These are phyloP conservation scores for Terfezia claveryi DNA, from an alignment of 495 filamentous ascomycete species.

Conservation along the genomic window DNA sequence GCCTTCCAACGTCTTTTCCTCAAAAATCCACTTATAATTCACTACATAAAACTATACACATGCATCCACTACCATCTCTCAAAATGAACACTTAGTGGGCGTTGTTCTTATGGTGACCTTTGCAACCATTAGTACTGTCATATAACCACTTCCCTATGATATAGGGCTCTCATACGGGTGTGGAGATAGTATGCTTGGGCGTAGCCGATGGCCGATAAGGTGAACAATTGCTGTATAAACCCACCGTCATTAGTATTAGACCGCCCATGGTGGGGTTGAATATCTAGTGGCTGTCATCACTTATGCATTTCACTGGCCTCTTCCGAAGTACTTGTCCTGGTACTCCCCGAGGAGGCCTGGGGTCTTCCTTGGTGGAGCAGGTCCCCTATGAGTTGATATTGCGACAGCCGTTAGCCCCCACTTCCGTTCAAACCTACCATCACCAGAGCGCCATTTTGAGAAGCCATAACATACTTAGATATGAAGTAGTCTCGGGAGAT, in stretches of 20 bases:
- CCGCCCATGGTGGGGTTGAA: not conserved
- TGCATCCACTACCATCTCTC: no score
- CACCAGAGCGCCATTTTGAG: not conserved
- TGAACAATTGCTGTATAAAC: constrained; percentile 53
- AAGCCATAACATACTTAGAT: not conserved
- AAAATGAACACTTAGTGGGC: constrained; percentile 44
- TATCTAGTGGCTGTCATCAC: constrained; percentile 20
- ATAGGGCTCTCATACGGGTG: constrained; percentile 45
- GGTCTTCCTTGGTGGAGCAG: constrained; percentile 56
- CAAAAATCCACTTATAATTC: no score
- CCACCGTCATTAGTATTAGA: not conserved
- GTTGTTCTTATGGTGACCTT: constrained; percentile 99
- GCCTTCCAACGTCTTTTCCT: no score
- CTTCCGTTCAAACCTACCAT: not conserved
- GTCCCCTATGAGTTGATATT: constrained; percentile 30
- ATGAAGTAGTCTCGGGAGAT: not conserved
- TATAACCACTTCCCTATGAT: no score
- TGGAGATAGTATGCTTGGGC: constrained; percentile 99
- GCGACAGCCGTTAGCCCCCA: not conserved
- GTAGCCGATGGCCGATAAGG: constrained; percentile 64
- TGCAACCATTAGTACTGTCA: not conserved
- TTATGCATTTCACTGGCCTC: constrained; percentile 66
- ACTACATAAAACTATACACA: no score
- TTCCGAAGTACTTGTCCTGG: constrained; percentile 84
- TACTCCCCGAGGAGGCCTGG: constrained; percentile 68